Evolutionary conservation across 148 eudicot species (phyloP).

Genomic region (Rhododendron ferrugineum): DNA sequence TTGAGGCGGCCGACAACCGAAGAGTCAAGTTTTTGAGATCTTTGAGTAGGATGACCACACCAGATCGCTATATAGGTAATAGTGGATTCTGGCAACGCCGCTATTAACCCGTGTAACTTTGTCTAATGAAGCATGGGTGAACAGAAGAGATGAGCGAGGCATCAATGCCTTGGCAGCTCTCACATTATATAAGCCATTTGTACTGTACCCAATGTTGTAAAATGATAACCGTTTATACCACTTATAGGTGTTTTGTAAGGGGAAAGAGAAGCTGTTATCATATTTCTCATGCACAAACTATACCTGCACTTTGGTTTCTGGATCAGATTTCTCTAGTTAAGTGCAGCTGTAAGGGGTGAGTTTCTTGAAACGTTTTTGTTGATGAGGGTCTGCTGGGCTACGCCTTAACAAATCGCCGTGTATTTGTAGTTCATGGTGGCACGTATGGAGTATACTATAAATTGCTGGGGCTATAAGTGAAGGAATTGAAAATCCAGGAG

Average conservation of each 20-base stretch:
- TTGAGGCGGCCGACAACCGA: slow-evolving; percentile 89
- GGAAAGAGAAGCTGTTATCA: background rate
- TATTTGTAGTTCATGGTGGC: no score
- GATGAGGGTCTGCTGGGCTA: no score
- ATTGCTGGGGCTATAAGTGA: no score
- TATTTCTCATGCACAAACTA: background rate
- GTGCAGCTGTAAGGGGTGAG: background rate
- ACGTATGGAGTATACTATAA: no score
- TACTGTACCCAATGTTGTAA: background rate
- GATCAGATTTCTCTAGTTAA: background rate
- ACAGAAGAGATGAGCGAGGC: background rate
- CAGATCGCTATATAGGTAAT: background rate
- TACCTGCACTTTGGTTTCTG: background rate
- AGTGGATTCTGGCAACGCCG: background rate
- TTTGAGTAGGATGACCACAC: background rate
- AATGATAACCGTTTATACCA: background rate
- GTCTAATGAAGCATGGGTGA: background rate
- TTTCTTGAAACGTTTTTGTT: background rate
- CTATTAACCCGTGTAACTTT: background rate
- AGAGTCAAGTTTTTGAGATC: slow-evolving; percentile 75
- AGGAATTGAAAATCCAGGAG: no score
- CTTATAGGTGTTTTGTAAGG: background rate
- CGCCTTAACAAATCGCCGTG: no score
- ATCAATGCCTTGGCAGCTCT: background rate
- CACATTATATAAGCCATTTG: background rate